A percentile compares a stretch with the other conserved stretches of the same genome.
Conservation (phyloP, 2,329 filamentous ascomycete genomes). For the Lomentospora prolificans region DNA sequence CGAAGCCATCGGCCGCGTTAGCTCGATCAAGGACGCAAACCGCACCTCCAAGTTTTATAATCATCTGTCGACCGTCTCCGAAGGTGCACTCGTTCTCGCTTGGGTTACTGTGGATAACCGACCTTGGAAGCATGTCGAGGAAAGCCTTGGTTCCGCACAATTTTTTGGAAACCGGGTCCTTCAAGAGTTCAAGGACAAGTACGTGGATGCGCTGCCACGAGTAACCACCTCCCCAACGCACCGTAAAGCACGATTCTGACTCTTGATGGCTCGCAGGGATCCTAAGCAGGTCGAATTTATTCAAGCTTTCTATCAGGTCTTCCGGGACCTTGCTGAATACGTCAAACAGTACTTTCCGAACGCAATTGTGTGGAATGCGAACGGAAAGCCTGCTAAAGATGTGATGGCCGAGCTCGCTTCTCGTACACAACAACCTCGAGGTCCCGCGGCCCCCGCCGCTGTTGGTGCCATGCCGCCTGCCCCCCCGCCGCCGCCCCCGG, state of each 20-base stretch:
- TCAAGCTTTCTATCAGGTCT: slow-evolving; percentile 83
- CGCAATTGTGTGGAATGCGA: slow-evolving; percentile 79
- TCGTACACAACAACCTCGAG: neutral
- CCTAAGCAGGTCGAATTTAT: slow-evolving; percentile 78
- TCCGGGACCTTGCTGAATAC: slow-evolving; percentile 74
- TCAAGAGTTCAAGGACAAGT: slow-evolving; percentile 75
- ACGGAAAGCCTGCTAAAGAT: slow-evolving; percentile 63
- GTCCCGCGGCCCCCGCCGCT: slow-evolving; percentile 36
- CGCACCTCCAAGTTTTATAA: slow-evolving; percentile 65
- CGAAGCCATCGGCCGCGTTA: slow-evolving; percentile 67
- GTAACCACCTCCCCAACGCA: neutral
- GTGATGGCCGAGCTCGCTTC: slow-evolving; percentile 47
- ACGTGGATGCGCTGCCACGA: too few relatives aligned
- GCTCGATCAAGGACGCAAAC: slow-evolving; percentile 72
- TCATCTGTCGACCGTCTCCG: slow-evolving; percentile 77
- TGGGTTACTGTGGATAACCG: slow-evolving; percentile 83
- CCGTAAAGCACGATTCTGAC: neutral
- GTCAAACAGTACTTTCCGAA: slow-evolving; percentile 72
- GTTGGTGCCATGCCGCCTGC: slow-evolving; percentile 50
- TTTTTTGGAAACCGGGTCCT: slow-evolving; percentile 93
- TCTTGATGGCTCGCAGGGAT: slow-evolving; percentile 42
- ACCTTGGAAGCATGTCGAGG: slow-evolving; percentile 76
- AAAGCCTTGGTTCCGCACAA: slow-evolving; percentile 73
- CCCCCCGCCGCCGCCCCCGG: slow-evolving; percentile 61
- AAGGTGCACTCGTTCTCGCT: slow-evolving; percentile 79